Evolutionary conservation across 1,284 basidiomycete species (phyloP).

Genomic region (Cutaneotrichosporon sp.): DNA sequence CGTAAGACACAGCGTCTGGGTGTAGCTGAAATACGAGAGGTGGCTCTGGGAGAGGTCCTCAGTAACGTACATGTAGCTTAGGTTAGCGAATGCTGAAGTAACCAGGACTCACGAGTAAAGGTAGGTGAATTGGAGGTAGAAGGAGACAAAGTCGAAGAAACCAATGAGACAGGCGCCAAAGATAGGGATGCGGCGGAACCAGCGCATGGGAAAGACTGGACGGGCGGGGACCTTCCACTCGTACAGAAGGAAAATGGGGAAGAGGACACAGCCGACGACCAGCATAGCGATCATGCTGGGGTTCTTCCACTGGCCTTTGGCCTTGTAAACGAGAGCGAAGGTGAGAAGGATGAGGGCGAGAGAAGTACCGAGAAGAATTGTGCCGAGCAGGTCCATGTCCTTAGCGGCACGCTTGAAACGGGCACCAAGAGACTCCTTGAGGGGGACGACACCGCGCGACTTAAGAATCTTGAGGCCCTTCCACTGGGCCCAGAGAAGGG

Average conservation of each 20-base stretch:
- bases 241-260: slow-evolving; percentile 49
- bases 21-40: slow-evolving; percentile 43
- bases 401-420: slow-evolving; percentile 24
- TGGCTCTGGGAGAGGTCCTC: slow-evolving; percentile 37
- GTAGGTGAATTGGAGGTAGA: slow-evolving; percentile 43
- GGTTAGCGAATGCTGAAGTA: neutral
- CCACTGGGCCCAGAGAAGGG: slow-evolving; percentile 45
- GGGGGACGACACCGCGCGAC: neutral
- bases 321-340: slow-evolving; percentile 55
- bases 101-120: slow-evolving; percentile 29
- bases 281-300: slow-evolving; percentile 25
- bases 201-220: slow-evolving; percentile 55
- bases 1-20: slow-evolving; percentile 45
- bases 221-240: slow-evolving; percentile 48
- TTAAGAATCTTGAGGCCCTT: slow-evolving; percentile 22
- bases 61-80: slow-evolving; percentile 36
- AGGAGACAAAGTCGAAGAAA: slow-evolving; percentile 67
- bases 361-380: slow-evolving; percentile 60
- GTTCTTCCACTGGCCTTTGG: neutral
- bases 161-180: slow-evolving; percentile 62
- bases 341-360: slow-evolving; percentile 65
- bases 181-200: slow-evolving; percentile 58
- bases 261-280: slow-evolving; percentile 40
- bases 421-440: neutral
- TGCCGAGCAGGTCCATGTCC: slow-evolving; percentile 55